Conservation (phyloP, 768 basidiomycete genomes). For the Ramaria rubella region DNA sequence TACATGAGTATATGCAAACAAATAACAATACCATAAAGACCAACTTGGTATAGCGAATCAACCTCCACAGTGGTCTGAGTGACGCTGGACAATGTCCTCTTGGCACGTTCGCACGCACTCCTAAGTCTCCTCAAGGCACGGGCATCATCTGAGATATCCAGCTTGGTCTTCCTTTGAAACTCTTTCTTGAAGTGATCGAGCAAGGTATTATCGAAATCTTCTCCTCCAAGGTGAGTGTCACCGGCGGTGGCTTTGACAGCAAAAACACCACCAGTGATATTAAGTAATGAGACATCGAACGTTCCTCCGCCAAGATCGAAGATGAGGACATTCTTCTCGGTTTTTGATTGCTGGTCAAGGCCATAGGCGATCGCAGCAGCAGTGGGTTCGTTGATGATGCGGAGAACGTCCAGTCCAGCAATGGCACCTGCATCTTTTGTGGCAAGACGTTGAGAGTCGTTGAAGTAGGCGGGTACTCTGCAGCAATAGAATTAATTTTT, state of each 20-base stretch:
- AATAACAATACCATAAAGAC: slow-evolving; percentile 16
- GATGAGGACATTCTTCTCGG: slow-evolving; percentile 97
- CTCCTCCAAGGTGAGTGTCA: slow-evolving; percentile 99
- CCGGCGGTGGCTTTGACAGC: slow-evolving; percentile 99
- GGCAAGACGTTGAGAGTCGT: slow-evolving; percentile 98
- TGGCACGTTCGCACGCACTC: slow-evolving; percentile 98
- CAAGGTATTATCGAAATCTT: slow-evolving; percentile 98
- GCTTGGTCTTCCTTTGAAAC: slow-evolving; percentile 96
- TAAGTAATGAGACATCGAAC: slow-evolving; percentile 98
- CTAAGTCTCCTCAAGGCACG: slow-evolving; percentile 94
- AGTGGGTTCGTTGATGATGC: slow-evolving; percentile 99
- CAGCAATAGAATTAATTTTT: neutral
- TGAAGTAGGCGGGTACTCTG: slow-evolving; percentile 98
- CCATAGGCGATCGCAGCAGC: slow-evolving; percentile 99
- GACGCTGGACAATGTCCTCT: slow-evolving; percentile 96
- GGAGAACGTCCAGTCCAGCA: slow-evolving; percentile 96
- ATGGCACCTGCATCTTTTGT: slow-evolving; percentile 99
- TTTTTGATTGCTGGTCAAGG: slow-evolving; percentile 89
- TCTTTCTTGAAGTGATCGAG: slow-evolving; percentile 99
- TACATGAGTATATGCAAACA: neutral
- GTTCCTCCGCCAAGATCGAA: slow-evolving; percentile 99
- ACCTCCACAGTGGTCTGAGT: slow-evolving; percentile 99
- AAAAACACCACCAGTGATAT: slow-evolving; percentile 97
- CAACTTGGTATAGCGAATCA: slow-evolving; percentile 92
- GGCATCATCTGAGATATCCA: slow-evolving; percentile 94